A percentile compares a stretch with the other conserved stretches of the same genome.
Conservation (phyloP, 768 basidiomycete genomes). For the Lactifluus subvellereus region DNA sequence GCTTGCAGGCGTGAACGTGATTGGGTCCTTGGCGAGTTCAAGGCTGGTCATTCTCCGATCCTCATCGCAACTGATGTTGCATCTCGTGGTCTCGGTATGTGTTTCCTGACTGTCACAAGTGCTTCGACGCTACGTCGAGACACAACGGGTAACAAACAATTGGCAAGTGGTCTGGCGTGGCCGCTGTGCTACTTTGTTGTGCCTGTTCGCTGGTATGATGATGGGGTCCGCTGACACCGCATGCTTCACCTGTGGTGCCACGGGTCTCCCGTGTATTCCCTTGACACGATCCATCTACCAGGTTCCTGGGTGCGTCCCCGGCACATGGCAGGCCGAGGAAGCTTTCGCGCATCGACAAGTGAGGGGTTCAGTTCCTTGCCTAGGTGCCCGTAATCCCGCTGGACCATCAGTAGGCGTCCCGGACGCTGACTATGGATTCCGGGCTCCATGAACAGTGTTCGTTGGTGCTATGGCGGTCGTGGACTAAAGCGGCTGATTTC, state of each 20-base stretch:
- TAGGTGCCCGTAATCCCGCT: constrained; percentile 24
- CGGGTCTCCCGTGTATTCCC: constrained; percentile 19
- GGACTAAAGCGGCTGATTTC: constrained; percentile 39
- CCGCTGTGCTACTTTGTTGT: constrained; percentile 17
- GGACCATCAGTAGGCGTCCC: constrained; percentile 22
- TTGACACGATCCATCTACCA: constrained; percentile 30
- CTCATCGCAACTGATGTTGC: constrained; percentile 99
- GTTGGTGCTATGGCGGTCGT: constrained; percentile 49
- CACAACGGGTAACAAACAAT: constrained; percentile 31
- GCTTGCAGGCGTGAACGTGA: constrained; percentile 84
- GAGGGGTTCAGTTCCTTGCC: constrained; percentile 27
- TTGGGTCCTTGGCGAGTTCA: constrained; percentile 98
- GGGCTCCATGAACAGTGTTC: constrained; percentile 42
- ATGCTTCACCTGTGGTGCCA: constrained; percentile 15
- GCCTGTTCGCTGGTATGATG: constrained; percentile 25
- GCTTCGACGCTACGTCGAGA: constrained; percentile 36
- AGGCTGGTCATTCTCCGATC: constrained; percentile 94
- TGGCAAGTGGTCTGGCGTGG: constrained; percentile 21
- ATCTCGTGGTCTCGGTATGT: constrained; percentile 99
- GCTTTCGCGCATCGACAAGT: constrained; percentile 31
- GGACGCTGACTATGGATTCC: constrained; percentile 33
- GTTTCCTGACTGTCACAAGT: constrained; percentile 42
- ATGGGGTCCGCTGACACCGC: constrained; percentile 19
- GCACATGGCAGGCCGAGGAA: constrained; percentile 34
- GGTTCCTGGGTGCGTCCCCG: constrained; percentile 35